Conservation (phyloP, 2,329 filamentous ascomycete species). For the Botrytis elliptica region DNA sequence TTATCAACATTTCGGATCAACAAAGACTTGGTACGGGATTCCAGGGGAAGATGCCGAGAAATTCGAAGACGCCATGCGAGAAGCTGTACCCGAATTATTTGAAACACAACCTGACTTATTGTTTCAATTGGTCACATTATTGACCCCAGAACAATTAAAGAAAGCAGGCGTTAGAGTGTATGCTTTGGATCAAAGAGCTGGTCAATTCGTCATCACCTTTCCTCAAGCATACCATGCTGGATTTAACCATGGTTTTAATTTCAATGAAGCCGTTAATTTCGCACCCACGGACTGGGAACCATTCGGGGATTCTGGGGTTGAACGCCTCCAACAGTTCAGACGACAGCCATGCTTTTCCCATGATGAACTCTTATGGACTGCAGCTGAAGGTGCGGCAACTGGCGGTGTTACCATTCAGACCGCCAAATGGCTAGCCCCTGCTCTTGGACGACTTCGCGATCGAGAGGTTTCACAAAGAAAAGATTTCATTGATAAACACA, state of each 20-base stretch:
- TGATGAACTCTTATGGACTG: constrained; percentile 89
- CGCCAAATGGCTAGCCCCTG: constrained; percentile 91
- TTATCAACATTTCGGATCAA: constrained; percentile 96
- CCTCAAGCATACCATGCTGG: constrained; percentile 96
- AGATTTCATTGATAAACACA: constrained; percentile 66
- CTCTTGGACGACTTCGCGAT: constrained; percentile 73
- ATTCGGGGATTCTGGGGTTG: constrained; percentile 81
- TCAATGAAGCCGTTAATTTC: constrained; percentile 98
- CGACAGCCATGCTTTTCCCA: constrained; percentile 96
- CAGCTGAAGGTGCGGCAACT: constrained; percentile 73
- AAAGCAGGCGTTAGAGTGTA: constrained; percentile 93
- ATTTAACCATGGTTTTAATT: constrained; percentile 98
- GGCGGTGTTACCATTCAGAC: constrained; percentile 72
- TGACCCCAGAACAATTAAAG: constrained; percentile 88
- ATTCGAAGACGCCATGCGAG: constrained; percentile 92
- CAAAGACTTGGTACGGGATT: constrained; percentile 99
- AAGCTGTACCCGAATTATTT: constrained; percentile 93
- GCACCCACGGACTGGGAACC: constrained; percentile 95
- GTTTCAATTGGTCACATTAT: constrained; percentile 94
- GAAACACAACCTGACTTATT: constrained; percentile 95
- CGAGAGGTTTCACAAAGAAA: constrained; percentile 70
- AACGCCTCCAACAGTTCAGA: constrained; percentile 81
- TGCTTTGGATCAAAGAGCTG: constrained; percentile 91
- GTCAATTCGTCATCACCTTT: constrained; percentile 95
- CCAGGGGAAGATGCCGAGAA: constrained; percentile 90